Percentiles rank a stretch among this genome's conserved stretches.
Evolutionary conservation across 768 basidiomycete genomes (phyloP).

Genomic region (Xanthoconium purpureum): DNA sequence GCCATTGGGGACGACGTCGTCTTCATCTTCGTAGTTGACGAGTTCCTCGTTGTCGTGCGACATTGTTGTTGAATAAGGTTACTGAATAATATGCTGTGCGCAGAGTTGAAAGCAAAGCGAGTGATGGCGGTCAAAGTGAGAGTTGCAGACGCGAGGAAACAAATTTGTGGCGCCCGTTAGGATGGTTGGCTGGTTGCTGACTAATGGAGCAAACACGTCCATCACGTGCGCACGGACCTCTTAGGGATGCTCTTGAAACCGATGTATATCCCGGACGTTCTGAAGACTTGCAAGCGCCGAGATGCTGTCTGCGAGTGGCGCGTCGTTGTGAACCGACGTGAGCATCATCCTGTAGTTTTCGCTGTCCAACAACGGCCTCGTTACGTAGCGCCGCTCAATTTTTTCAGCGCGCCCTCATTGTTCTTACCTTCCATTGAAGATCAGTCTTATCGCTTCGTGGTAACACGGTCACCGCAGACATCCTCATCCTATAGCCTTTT

Average conservation of each 20-base stretch:
- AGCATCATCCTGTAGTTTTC: neutral
- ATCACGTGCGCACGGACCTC: conserved; percentile 30
- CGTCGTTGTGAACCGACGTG: conserved; percentile 6
- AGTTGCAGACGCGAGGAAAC: conserved; percentile 20
- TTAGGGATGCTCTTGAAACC: neutral
- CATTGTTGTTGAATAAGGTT: conserved; percentile 45
- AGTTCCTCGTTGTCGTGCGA: conserved; percentile 87
- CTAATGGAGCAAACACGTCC: conserved; percentile 14
- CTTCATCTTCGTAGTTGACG: conserved; percentile 92
- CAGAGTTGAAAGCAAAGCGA: conserved; percentile 23
- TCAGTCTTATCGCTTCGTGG: conserved; percentile 3
- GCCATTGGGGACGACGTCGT: conserved; percentile 69
- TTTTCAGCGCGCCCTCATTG: conserved; percentile 1
- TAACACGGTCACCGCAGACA: neutral
- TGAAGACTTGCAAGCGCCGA: neutral
- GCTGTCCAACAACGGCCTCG: neutral
- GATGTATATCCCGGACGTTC: neutral
- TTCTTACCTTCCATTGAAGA: neutral
- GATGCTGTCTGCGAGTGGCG: conserved; percentile 3
- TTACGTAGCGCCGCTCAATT: conserved; percentile 13
- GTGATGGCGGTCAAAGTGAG: conserved; percentile 14
- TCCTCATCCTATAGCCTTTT: conserved; percentile 25
- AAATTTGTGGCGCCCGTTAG: conserved; percentile 24
- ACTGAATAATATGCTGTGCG: conserved; percentile 24
- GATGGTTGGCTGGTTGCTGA: conserved; percentile 21